A percentile compares a stretch with the other conserved stretches of the same genome.
Conservation (phyloP, 2,329 filamentous ascomycete species). For the Helotiales sp. region DNA sequence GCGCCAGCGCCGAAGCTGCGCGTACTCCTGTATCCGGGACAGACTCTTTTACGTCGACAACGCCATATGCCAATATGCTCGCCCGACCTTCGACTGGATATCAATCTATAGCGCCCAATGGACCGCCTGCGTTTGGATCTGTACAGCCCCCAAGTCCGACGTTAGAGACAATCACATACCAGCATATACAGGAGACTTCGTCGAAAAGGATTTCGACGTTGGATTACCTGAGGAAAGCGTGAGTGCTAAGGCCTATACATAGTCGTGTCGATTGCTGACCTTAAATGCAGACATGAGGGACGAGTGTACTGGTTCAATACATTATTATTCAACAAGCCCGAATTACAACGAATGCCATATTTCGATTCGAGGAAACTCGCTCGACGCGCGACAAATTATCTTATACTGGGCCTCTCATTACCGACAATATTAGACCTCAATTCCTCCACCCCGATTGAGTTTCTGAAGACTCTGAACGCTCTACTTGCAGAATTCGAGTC, state of each 20-base stretch:
- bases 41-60: slow-evolving; percentile 28
- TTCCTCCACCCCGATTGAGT: slow-evolving; percentile 76
- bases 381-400: slow-evolving; percentile 88
- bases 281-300: slow-evolving; percentile 73
- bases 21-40: slow-evolving; percentile 16
- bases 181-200: slow-evolving; percentile 78
- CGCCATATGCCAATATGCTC: slow-evolving; percentile 34
- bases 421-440: slow-evolving; percentile 88
- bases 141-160: slow-evolving; percentile 33
- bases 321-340: slow-evolving; percentile 81
- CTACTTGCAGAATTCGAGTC: slow-evolving; percentile 90
- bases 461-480: slow-evolving; percentile 81
- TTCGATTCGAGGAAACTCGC: slow-evolving; percentile 83
- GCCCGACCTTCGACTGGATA: slow-evolving; percentile 30
- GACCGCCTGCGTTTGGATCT: slow-evolving; percentile 17
- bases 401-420: slow-evolving; percentile 88
- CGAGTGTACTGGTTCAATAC: slow-evolving; percentile 99
- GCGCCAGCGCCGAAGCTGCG: slow-evolving; percentile 16
- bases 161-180: slow-evolving; percentile 41
- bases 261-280: slow-evolving; percentile 2
- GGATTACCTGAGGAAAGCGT: slow-evolving; percentile 92
- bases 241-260: slow-evolving; percentile 40
- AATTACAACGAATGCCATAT: slow-evolving; percentile 80
- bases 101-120: slow-evolving; percentile 24
- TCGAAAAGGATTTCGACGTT: slow-evolving; percentile 93